A percentile compares a stretch with the other conserved stretches of the same genome.
Conservation (phyloP, 805 yeast species). For the Kluyveromyces siamensis region DNA sequence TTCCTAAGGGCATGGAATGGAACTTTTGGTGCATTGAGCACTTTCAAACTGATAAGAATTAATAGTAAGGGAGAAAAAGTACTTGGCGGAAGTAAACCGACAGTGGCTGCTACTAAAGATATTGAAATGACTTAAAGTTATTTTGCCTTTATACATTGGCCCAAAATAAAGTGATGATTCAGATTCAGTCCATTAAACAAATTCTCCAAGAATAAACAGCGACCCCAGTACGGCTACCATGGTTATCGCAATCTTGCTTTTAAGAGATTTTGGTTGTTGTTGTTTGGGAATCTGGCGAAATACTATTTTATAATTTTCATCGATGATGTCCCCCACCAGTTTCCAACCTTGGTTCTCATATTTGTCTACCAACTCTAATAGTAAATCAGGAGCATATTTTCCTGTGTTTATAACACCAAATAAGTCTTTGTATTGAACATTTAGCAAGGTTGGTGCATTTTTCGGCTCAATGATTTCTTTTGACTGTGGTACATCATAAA, state of each 20-base stretch:
- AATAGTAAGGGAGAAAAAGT: slow-evolving; percentile 20
- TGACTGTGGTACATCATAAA: slow-evolving; percentile 10
- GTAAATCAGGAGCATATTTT: slow-evolving; percentile 18
- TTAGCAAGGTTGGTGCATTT: slow-evolving; percentile 9
- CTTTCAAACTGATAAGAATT: slow-evolving; percentile 41
- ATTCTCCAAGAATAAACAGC: neutral
- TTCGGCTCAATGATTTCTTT: slow-evolving; percentile 4
- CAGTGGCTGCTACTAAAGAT: slow-evolving; percentile 6
- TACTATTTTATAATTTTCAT: slow-evolving; percentile 13
- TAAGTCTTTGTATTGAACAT: slow-evolving; percentile 18
- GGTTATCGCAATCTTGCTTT: neutral
- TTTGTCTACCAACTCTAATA: slow-evolving; percentile 12
- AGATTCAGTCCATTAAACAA: neutral
- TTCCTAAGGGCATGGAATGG: slow-evolving; percentile 72
- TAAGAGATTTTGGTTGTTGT: neutral
- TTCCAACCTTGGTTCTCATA: slow-evolving; percentile 20
- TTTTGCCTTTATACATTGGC: neutral
- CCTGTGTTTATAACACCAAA: slow-evolving; percentile 21
- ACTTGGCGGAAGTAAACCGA: slow-evolving; percentile 12
- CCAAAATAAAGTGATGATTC: slow-evolving; percentile 1
- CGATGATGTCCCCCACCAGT: slow-evolving; percentile 17
- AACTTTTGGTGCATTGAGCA: slow-evolving; percentile 65
- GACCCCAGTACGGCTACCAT: neutral
- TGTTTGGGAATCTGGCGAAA: slow-evolving; percentile 9
- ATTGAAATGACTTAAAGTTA: slow-evolving; percentile 13